Conservation (phyloP, 495 filamentous ascomycete genomes). For the Aspergillus avenaceus region DNA sequence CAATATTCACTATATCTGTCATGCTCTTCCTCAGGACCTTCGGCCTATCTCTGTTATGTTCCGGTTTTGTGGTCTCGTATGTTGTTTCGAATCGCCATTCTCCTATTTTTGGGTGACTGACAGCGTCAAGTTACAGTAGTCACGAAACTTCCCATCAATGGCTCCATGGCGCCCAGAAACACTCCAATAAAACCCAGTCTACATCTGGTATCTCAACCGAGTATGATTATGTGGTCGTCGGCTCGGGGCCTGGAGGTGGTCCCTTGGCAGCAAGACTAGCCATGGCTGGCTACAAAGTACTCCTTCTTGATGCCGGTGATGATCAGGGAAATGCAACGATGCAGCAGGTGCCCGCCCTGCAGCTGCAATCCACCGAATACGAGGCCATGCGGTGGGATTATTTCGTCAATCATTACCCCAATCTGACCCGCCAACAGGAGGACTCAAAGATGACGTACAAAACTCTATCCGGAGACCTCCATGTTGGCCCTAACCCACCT, state of each 20-base stretch:
- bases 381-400: conserved; percentile 40
- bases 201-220: not conserved
- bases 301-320: conserved; percentile 59
- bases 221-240: conserved; percentile 65
- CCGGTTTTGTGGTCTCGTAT: conserved; percentile 17
- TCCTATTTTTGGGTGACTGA: not conserved
- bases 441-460: conserved; percentile 43
- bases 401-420: conserved; percentile 40
- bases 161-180: not conserved
- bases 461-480: conserved; percentile 28
- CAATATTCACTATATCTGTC: not conserved
- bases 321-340: conserved; percentile 45
- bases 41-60: conserved; percentile 14
- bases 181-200: not conserved
- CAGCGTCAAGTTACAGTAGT: not conserved
- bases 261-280: conserved; percentile 59
- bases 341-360: conserved; percentile 34
- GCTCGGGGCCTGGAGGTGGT: conserved; percentile 59
- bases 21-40: conserved; percentile 19
- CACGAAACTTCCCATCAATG: not conserved
- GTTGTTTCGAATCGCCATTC: conserved; percentile 6
- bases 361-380: conserved; percentile 37
- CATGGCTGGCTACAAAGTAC: conserved; percentile 50
- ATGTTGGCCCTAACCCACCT: conserved; percentile 33
- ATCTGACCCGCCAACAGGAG: conserved; percentile 28